Evolutionary conservation across 2,329 filamentous ascomycete genomes (phyloP).

Genomic region (Cladophialophora chaetospira): DNA sequence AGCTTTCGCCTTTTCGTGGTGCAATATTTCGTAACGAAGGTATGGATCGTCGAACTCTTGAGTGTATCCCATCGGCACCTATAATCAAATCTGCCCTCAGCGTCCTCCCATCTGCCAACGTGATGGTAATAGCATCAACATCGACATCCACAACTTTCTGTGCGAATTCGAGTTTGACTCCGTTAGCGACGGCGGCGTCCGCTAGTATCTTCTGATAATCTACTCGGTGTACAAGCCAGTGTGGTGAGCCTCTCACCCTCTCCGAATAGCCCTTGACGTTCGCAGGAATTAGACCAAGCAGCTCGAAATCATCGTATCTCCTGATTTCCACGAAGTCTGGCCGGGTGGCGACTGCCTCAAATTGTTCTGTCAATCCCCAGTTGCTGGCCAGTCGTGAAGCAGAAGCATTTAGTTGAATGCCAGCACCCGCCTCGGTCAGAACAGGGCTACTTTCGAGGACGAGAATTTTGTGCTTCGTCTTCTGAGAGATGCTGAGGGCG

Average conservation of each 20-base stretch:
- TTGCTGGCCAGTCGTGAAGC: constrained; percentile 26
- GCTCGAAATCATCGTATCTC: constrained; percentile 38
- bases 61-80: constrained; percentile 20
- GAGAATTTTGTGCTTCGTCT: constrained; percentile 32
- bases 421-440: constrained; percentile 31
- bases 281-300: constrained; percentile 38
- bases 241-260: constrained; percentile 31
- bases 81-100: constrained; percentile 20
- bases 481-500: constrained; percentile 34
- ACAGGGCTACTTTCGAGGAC: constrained; percentile 34
- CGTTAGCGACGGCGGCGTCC: constrained; percentile 30
- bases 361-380: constrained; percentile 22
- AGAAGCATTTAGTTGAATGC: constrained; percentile 32
- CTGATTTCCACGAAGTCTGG: constrained; percentile 39
- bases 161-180: constrained; percentile 15
- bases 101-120: constrained; percentile 5
- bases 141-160: constrained; percentile 11
- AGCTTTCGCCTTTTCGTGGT: constrained; percentile 2
- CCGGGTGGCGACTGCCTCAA: constrained; percentile 36
- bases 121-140: not conserved
- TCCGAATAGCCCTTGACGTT: constrained; percentile 33
- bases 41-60: constrained; percentile 3
- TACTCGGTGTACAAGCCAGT: constrained; percentile 39
- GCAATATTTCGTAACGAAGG: not conserved
- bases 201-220: constrained; percentile 38